phyloP scores from a whole-genome alignment of 2,329 filamentous ascomycete species.

The Xylaria sp. region DNA sequence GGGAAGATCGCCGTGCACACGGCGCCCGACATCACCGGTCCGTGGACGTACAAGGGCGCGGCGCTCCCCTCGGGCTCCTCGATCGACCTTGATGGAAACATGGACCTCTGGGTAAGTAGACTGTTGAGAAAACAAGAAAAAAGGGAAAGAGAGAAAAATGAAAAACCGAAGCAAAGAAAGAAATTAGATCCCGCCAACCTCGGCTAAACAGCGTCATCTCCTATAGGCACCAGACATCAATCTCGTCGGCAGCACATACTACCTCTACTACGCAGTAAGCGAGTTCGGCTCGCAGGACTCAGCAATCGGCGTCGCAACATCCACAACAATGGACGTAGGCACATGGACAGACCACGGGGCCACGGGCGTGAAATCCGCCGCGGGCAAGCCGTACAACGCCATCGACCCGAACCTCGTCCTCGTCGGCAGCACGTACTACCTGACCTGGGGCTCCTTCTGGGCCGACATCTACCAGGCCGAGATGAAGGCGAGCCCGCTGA shows the following conservation, averaged over 20 bases:
- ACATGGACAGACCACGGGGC: conserved; percentile 70
- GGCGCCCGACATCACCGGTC: conserved; percentile 52
- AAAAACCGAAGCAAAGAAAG: too few species aligned
- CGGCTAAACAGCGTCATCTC: not conserved
- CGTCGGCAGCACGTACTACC: conserved; percentile 55
- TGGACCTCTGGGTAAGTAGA: conserved; percentile 55
- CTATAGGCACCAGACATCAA: conserved; percentile 71
- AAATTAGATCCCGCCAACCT: too few species aligned
- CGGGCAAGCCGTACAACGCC: conserved; percentile 63
- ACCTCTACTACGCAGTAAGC: conserved; percentile 76
- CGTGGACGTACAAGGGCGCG: conserved; percentile 55
- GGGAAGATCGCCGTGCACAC: conserved; percentile 54
- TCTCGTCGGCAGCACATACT: conserved; percentile 66
- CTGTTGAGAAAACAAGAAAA: too few species aligned
- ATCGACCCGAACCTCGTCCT: conserved; percentile 69
- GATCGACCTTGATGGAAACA: conserved; percentile 51
- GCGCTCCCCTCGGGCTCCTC: conserved; percentile 52
- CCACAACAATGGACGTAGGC: conserved; percentile 60
- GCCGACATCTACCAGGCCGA: conserved; percentile 68
- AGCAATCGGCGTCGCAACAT: conserved; percentile 67
- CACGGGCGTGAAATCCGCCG: conserved; percentile 61
- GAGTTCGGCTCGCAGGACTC: conserved; percentile 70
- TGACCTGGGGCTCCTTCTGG: conserved; percentile 78
- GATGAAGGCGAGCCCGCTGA: conserved; percentile 56
- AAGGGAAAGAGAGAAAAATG: too few species aligned